phyloP scores from a whole-genome alignment of 352 stramenopile species.

The Globisporangium rhizosaccharum region DNA sequence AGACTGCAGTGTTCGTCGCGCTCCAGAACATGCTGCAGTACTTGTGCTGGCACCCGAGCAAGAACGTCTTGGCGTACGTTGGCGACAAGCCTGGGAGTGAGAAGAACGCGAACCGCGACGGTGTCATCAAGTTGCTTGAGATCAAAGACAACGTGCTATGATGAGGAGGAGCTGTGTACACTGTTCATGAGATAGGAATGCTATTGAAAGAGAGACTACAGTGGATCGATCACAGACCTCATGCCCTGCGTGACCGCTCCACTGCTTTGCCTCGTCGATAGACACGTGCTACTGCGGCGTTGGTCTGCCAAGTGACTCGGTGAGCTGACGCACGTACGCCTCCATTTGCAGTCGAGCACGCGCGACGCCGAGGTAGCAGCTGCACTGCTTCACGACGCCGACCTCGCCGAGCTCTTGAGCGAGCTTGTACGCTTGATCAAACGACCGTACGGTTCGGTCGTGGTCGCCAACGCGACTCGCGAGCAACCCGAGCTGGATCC shows the following conservation, averaged over 20 bases:
- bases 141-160: conserved; percentile 34
- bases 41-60: conserved; percentile 76
- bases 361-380: conserved; percentile 77
- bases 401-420: conserved; percentile 59
- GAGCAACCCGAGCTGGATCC: conserved; percentile 82
- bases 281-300: no score
- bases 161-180: conserved; percentile 1
- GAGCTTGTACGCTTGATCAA: conserved; percentile 76
- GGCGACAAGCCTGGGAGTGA: conserved; percentile 73
- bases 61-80: conserved; percentile 80
- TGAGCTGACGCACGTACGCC: conserved; percentile 46
- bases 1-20: conserved; percentile 49
- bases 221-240: neutral
- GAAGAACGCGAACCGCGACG: conserved; percentile 77
- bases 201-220: neutral
- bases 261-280: neutral
- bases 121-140: conserved; percentile 83
- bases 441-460: conserved; percentile 64
- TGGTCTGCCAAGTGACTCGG: conserved; percentile 9
- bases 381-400: conserved; percentile 71
- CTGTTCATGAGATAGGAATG: neutral
- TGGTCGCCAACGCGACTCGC: conserved; percentile 48
- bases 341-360: conserved; percentile 64
- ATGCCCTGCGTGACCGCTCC: neutral
- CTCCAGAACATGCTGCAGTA: conserved; percentile 74